Conservation (phyloP, 2,329 filamentous ascomycete genomes). For the Ascochyta fabae region DNA sequence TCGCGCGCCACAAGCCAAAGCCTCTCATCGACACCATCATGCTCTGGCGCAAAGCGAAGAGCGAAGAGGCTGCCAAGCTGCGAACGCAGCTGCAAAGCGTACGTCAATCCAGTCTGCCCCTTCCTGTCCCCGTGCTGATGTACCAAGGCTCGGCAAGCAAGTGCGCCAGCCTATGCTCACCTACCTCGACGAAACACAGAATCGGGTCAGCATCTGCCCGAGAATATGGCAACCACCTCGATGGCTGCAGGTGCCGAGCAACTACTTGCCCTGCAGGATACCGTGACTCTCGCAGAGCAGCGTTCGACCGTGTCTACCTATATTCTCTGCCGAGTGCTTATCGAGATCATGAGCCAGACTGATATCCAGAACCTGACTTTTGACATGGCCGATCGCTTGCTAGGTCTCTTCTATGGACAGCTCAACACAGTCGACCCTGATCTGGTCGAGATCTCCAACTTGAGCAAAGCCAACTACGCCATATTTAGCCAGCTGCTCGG, state of each 20-base stretch:
- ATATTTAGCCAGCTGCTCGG: slow-evolving; percentile 91
- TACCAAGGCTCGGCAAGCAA: slow-evolving; percentile 39
- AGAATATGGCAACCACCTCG: slow-evolving; percentile 32
- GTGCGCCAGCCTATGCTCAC: slow-evolving; percentile 27
- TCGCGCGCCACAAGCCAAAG: slow-evolving; percentile 92
- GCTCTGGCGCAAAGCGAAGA: slow-evolving; percentile 96
- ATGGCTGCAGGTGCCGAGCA: slow-evolving; percentile 39
- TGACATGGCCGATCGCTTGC: slow-evolving; percentile 92
- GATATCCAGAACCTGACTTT: slow-evolving; percentile 79
- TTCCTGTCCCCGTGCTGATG: slow-evolving; percentile 22
- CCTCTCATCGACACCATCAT: slow-evolving; percentile 96
- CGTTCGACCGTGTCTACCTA: slow-evolving; percentile 95
- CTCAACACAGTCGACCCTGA: slow-evolving; percentile 87
- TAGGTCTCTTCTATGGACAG: slow-evolving; percentile 96
- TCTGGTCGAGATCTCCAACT: slow-evolving; percentile 74
- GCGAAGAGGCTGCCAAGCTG: slow-evolving; percentile 71
- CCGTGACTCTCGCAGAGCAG: slow-evolving; percentile 80
- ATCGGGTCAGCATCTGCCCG: slow-evolving; percentile 35
- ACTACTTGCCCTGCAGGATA: slow-evolving; percentile 65
- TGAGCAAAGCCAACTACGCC: slow-evolving; percentile 94
- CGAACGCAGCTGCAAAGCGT: slow-evolving; percentile 43
- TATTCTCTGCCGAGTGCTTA: slow-evolving; percentile 88
- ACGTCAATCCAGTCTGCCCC: slow-evolving; percentile 2
- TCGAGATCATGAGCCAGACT: slow-evolving; percentile 93
- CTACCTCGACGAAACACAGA: slow-evolving; percentile 49